Percentiles rank a stretch among this genome's conserved stretches.
Conservation (phyloP, 179 eudicot genomes). For the Beta lomatogona region DNA sequence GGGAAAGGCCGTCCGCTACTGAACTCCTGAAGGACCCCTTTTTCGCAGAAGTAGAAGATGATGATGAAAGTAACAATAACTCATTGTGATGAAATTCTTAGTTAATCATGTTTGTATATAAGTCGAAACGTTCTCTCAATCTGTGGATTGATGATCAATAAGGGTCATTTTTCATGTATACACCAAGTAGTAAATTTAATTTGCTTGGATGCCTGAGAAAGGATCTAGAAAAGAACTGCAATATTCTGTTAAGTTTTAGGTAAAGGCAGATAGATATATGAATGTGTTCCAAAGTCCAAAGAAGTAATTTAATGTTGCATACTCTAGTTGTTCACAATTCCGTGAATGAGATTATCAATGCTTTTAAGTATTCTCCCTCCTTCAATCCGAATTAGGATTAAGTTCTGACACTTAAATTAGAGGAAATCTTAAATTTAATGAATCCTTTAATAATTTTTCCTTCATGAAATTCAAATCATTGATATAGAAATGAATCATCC, state of each 20-base stretch:
- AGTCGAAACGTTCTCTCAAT: not conserved
- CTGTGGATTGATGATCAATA: conserved; percentile 12
- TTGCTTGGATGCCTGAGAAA: not conserved
- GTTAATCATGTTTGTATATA: not conserved
- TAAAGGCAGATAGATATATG: not conserved
- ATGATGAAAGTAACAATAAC: conserved; percentile 24
- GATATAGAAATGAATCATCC: too few species aligned
- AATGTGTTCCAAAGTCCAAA: too few species aligned
- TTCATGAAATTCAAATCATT: too few species aligned
- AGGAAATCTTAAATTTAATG: too few species aligned
- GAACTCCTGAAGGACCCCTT: conserved; percentile 64
- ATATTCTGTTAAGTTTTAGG: not conserved
- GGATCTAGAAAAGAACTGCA: not conserved
- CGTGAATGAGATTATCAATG: too few species aligned
- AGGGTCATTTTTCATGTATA: conserved; percentile 11
- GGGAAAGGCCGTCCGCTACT: conserved; percentile 71
- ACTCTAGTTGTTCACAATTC: too few species aligned
- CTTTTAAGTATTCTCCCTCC: too few species aligned
- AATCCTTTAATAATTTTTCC: too few species aligned
- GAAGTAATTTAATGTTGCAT: too few species aligned
- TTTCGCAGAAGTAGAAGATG: conserved; percentile 44
- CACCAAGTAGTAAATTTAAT: conserved; percentile 1
- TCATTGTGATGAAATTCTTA: not conserved
- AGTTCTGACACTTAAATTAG: too few species aligned
- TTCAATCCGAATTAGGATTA: too few species aligned